Conservation (phyloP, 306 rosid genomes). For the Coriaria nepalensis region DNA sequence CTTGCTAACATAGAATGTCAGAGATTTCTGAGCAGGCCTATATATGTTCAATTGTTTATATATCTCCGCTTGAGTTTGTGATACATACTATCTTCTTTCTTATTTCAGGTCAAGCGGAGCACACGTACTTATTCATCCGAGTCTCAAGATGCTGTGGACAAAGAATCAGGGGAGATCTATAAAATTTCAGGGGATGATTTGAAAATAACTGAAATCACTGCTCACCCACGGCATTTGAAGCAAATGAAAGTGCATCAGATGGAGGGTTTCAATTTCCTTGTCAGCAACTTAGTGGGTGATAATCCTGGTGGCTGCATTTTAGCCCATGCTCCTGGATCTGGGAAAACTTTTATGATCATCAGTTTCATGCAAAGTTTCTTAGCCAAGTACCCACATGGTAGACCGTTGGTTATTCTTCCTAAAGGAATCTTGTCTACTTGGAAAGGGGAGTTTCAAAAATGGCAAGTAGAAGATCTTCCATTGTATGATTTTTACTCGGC, state of each 20-base stretch:
- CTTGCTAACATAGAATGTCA: neutral
- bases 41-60: too few relatives aligned
- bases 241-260: slow-evolving; percentile 88
- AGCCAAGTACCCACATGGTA: slow-evolving; percentile 72
- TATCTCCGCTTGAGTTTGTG: slow-evolving; percentile 1
- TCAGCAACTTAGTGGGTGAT: slow-evolving; percentile 64
- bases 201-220: slow-evolving; percentile 36
- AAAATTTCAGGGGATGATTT: slow-evolving; percentile 37
- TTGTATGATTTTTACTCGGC: slow-evolving; percentile 54
- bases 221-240: slow-evolving; percentile 74
- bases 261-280: slow-evolving; percentile 88
- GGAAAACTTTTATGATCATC: slow-evolving; percentile 92
- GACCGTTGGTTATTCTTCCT: slow-evolving; percentile 90
- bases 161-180: slow-evolving; percentile 20
- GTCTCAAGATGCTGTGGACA: slow-evolving; percentile 39
- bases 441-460: slow-evolving; percentile 72
- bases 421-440: slow-evolving; percentile 86
- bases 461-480: slow-evolving; percentile 94
- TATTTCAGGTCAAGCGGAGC: slow-evolving; percentile 52
- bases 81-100: slow-evolving; percentile 10
- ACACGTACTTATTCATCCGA: slow-evolving; percentile 58
- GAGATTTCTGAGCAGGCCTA: too few relatives aligned
- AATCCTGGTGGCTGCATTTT: slow-evolving; percentile 89
- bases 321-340: slow-evolving; percentile 98
- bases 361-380: slow-evolving; percentile 95